Base-by-base conservation (phyloP, 2,329 filamentous ascomycete species). In the Alternaria incomplexa region DNA sequence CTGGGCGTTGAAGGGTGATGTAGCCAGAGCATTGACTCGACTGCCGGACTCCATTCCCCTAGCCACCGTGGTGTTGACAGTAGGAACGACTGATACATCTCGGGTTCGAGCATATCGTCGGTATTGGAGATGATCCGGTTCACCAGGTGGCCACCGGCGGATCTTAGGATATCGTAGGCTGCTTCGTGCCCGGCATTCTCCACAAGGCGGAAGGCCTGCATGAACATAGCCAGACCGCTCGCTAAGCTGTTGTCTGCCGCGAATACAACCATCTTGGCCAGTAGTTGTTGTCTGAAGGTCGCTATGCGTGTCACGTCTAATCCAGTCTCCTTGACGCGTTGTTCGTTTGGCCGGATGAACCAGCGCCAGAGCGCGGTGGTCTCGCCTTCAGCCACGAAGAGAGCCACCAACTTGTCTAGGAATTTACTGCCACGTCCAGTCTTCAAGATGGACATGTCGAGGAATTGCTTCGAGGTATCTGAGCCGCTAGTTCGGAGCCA, bases 401-500 rank as follows among this genome's bases (percentile, higher is more conserved):
- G 47, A 17, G 68, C 57, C 3, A 77, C 62, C 22, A 79, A 55
- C 20, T 58, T 65, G 17, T 65, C 54, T 5, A 74, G 51, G 23
- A 75, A 73, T 10, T 22, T 62, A 20, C 44, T 61, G 40, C 52
- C 60, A 23, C 48, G 45, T 11, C 62, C 62, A 3, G 62, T 61
- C 20, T 63, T 65, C 26, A 51, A 51, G 8, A 63, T 30, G n/a
- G 52, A 65, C 40, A 62, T 36, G 4, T 73, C 66, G 9, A 79
- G 22, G 44, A 79, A 77, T 5, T 71, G 68, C 45, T 62, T 70
- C 8, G 77, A 76, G 2, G 48, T 68, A 13, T 79, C 76, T 23
- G 70, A 20, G 3, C 70, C 72, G 53, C 76, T 79, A 3, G 70
- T 64, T n/a, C 57, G 61, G 11, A 80, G 61, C 77, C 77, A 80